Evolutionary conservation across 2,329 filamentous ascomycete genomes (phyloP), one percentile per base, ranked within the genome.

Genomic region (Aspergillus candidus): DNA sequence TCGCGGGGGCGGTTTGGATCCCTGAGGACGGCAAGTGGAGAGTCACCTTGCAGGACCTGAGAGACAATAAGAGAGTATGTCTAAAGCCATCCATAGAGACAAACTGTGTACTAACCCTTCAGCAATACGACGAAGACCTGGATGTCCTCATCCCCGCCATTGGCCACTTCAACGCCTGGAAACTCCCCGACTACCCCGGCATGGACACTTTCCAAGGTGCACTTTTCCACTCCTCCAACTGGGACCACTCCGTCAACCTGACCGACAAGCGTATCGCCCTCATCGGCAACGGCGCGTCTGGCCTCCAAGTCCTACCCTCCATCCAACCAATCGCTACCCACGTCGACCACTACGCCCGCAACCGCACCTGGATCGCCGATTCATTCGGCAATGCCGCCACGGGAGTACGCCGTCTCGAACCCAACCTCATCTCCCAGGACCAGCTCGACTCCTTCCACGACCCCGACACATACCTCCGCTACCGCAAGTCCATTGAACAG

Each of bases 161-260:
- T 45, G 83, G 83, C 0, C 72, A 77, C 32, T 83, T 86, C 63
- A 85, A 84, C 54, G 75, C 74, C 12, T 83, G 79, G 77, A 77
- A 75, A 45, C 65, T 83, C 0, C 82, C 82, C 0, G 66, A 80
- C 22, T 82, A 82, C 48, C 74, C 76, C 1, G 81, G 80, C 0
- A 70, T 81, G 14, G 49, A 72, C 0, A 65, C 76, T 1, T 83
- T 72, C 58, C 69, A 74, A 55, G 80, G 80, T 0, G 49, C 72
- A 0, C 63, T 84, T 0, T 71, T 79, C 13, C 81, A 84, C 50
- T 76, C 80, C 0, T 80, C 80, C 0, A 72, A 80, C 51, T 84
- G 79, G 80, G 68, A 80, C 44, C 62, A 69, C 2, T 57, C 60
- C 0, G 77, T 67, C 61, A 80, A 71, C 60, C 71, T 81, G 48